phyloP scores from a whole-genome alignment of 140 eudicot species.

The Ambrosia hybrid region DNA sequence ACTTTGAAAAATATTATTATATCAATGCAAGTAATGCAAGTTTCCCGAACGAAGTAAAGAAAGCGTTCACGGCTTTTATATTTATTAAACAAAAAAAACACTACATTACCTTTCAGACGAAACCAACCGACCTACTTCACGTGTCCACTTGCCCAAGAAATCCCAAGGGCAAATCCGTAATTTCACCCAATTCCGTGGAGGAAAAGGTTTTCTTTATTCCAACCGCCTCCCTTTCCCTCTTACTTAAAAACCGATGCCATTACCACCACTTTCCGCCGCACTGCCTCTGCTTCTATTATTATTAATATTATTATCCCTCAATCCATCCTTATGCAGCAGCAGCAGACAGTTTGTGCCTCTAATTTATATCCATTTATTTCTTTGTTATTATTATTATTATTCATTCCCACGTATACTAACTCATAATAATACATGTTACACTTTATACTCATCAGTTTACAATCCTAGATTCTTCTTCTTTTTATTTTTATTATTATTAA shows the following conservation, averaged over 20 bases:
- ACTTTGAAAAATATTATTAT: too few relatives aligned
- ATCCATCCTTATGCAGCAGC: too few relatives aligned
- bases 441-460: too few relatives aligned
- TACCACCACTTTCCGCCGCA: too few relatives aligned
- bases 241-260: conserved; percentile 20
- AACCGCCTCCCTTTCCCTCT: conserved; percentile 22
- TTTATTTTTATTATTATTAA: background rate
- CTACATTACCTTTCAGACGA: background rate
- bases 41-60: background rate
- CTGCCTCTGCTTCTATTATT: too few relatives aligned
- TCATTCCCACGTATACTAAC: background rate
- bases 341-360: too few relatives aligned
- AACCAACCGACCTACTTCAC: conserved; percentile 26
- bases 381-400: too few relatives aligned
- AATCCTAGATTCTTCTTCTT: background rate
- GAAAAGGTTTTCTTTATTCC: conserved; percentile 21
- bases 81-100: too few relatives aligned
- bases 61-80: background rate
- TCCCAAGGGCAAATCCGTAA: conserved; percentile 29
- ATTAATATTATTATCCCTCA: too few relatives aligned
- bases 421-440: too few relatives aligned
- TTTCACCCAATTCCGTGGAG: conserved; percentile 30
- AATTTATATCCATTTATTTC: too few relatives aligned
- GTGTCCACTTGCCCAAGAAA: conserved; percentile 34
- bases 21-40: too few relatives aligned